Percentiles rank a stretch among this genome's conserved stretches.
Conservation (phyloP, 2,329 filamentous ascomycete genomes). For the Trichoderma oligosporum region DNA sequence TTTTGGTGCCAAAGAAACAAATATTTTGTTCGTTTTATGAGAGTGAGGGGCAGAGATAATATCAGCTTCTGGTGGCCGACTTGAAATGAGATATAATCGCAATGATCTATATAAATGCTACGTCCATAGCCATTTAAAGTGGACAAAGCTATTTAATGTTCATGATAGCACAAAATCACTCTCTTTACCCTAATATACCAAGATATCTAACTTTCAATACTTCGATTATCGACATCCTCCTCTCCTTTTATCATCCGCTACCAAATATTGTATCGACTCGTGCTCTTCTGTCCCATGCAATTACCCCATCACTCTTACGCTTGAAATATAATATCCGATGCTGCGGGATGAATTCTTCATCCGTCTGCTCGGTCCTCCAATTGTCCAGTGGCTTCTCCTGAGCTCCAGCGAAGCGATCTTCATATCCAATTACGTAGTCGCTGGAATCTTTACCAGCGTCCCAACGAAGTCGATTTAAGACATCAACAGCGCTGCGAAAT, state of each 20-base stretch:
- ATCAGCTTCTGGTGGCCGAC: background rate
- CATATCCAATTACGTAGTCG: conserved; percentile 58
- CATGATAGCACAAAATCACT: background rate
- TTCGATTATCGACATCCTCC: background rate
- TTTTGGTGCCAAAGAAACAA: background rate
- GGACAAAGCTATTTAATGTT: background rate
- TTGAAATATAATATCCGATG: conserved; percentile 62
- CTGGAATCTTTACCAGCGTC: conserved; percentile 49
- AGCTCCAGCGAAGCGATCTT: conserved; percentile 55
- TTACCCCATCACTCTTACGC: conserved; percentile 44
- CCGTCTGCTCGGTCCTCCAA: conserved; percentile 60
- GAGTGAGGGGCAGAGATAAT: background rate
- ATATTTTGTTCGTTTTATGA: background rate
- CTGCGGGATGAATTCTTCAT: conserved; percentile 65
- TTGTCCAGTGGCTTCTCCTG: conserved; percentile 51
- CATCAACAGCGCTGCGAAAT: conserved; percentile 55
- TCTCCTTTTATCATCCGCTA: conserved; percentile 36
- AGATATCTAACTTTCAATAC: background rate
- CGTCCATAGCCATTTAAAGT: background rate
- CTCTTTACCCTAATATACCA: background rate
- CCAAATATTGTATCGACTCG: conserved; percentile 55
- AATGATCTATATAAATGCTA: too few relatives aligned
- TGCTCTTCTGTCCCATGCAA: conserved; percentile 56
- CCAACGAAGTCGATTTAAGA: conserved; percentile 58
- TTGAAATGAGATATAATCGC: background rate